Evolutionary conservation across 2,329 filamentous ascomycete species (phyloP), one percentile per base, ranked within the genome.

Genomic region (Alternaria alternata): DNA sequence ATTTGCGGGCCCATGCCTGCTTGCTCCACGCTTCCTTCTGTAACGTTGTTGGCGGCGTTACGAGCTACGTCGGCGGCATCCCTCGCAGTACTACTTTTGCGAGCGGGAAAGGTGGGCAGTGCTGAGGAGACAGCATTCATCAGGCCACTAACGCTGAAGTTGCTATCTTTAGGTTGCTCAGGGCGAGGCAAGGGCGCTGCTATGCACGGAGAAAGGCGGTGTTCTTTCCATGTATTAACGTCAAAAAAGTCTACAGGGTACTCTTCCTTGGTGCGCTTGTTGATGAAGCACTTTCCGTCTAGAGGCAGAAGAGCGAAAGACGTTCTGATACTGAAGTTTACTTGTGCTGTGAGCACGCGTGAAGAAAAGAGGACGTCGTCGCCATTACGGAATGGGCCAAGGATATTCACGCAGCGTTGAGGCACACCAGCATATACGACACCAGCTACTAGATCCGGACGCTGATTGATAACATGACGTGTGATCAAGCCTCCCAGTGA

Each of bases 361-460:
- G 93, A 93, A 71, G 94, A 96, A 60, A 97, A 84, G 1, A 97
- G 84, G 0, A 97, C 93, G 18, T 94, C 91, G 73, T 98, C 94
- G n/a, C 94, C 94, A 69, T 96, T 94, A 36, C 94, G 89, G 12
- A 98, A 78, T 1, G 94, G 94, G 0, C 94, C 94, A 4, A 97
- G 85, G 52, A 97, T 95, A 75, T 97, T 97, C 75, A 97, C 88
- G 74, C 93, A 97, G 54, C 91, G 87, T 67, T 94, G 90, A 0
- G 94, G 94, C 1, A 90, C 88, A 8, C 94, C 94, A 1, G 92
- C 93, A 73, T 92, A 98, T 2, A 97, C 77, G 1, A 97, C 91
- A 0, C 93, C 93, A 0, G 90, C 87, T 70, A 97, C 96, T 3
- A 98, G 85, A 5, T 96, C 91, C 0, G 94, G 94, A 16, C 88